These are phyloP conservation scores for Aureobasidium pullulans DNA, from an alignment of 2,329 filamentous ascomycete species.

Conservation along the genomic window DNA sequence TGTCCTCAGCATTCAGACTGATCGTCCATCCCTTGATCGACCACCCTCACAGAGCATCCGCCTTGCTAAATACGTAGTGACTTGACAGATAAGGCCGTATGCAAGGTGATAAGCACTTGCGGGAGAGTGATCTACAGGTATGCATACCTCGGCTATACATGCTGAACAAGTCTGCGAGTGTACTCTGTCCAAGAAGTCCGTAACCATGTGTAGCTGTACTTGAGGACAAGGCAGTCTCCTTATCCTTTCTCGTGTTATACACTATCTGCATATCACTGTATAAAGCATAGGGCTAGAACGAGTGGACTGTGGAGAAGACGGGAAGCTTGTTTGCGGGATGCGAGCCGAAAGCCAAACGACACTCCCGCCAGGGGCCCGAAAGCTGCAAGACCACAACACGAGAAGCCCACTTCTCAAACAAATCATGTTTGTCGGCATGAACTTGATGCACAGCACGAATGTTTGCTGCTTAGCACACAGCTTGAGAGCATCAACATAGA, in stretches of 20 bases:
- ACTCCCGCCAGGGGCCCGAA: background rate
- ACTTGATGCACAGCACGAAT: background rate
- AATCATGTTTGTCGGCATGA: background rate
- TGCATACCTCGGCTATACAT: background rate
- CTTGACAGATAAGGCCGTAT: background rate
- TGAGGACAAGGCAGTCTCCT: background rate
- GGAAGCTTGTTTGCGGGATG: background rate
- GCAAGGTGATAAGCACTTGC: conserved; percentile 6
- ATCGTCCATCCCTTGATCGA: background rate
- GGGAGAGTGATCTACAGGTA: background rate
- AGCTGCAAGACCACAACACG: background rate
- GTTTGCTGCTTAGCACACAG: background rate
- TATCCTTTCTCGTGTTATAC: background rate
- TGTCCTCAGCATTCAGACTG: background rate
- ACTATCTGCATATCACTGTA: background rate
- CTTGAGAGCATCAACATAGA: background rate
- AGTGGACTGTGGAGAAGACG: background rate
- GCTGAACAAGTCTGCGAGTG: background rate
- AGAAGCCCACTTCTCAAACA: background rate
- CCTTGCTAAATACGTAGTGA: background rate
- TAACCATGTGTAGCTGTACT: no score
- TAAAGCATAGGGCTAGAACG: background rate
- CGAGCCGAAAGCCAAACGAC: conserved; percentile 4
- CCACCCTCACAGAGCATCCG: background rate
- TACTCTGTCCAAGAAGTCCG: no score